Base-by-base conservation (phyloP, 768 basidiomycete genomes). In the Pisolithus orientalis region DNA sequence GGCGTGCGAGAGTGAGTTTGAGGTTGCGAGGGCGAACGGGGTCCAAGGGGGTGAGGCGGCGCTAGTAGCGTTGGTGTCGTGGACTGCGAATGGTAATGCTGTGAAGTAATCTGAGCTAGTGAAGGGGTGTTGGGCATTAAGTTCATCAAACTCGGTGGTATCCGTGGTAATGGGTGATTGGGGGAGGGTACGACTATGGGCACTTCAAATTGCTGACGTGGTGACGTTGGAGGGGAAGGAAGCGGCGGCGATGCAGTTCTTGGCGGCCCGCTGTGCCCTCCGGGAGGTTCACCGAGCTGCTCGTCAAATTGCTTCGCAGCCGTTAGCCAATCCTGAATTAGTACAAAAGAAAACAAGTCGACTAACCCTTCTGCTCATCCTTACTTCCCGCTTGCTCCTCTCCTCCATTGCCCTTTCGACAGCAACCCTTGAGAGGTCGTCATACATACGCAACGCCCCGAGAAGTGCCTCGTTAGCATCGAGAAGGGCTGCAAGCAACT, bases 11-110 rank as follows among this genome's bases (percentile, higher is more conserved):
- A 85, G 7, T 76, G 72, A 7, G 70, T 54, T 39, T 67, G 58
- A 0, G 65, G 39, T 45, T 75, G 80, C 9, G 72, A 73, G 1
- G 83, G 86, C 1, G 75, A 79, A 24, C 87, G 85, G 29, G 89
- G 88, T 1, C 88, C 88, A 49, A 84, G 76, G 1, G 87, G 87
- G 17, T 81, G 84, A 2, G 86, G 88, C 2, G 86, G 83, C 0
- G 79, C 83, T 24, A 87, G 76, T 5, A 70, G 67, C 16, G 70
- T 64, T 52, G 64, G 56, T 47, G 60, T 60, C 53, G 65, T 63
- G 47, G 56, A 2, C 51, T 69, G 66, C 7, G 68, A 56, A 49
- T 59, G 58, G 49, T 57, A 60, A 29, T 57, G 62, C 50, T 60
- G 58, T 4, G 57, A 57, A 0, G 52, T 37, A 6, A 39, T 42